Conservation (phyloP, 1,139 yeast genomes). For the Wickerhamomyces sp. region DNA sequence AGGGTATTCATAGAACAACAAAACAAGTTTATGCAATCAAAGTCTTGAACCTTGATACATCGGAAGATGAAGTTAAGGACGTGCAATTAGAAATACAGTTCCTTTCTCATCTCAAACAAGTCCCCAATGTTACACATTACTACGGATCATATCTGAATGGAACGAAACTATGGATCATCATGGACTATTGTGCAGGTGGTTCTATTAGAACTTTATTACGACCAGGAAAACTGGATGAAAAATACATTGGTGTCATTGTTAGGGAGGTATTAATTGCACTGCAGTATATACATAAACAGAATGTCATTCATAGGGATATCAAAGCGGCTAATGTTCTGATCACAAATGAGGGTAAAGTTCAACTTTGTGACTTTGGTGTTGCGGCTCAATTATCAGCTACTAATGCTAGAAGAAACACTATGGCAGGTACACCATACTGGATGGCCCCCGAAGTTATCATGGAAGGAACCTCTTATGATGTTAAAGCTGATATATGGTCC, state of each 20-base stretch:
- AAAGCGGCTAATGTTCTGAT: slow-evolving; percentile 94
- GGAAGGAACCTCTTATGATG: slow-evolving; percentile 84
- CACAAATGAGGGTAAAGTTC: slow-evolving; percentile 84
- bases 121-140: slow-evolving; percentile 90
- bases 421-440: slow-evolving; percentile 99
- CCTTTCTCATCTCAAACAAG: slow-evolving; percentile 72
- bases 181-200: slow-evolving; percentile 98
- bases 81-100: slow-evolving; percentile 93
- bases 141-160: slow-evolving; percentile 85
- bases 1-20: slow-evolving; percentile 49
- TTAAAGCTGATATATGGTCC: slow-evolving; percentile 91
- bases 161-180: slow-evolving; percentile 91
- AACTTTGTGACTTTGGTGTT: slow-evolving; percentile 95
- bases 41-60: slow-evolving; percentile 86
- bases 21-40: slow-evolving; percentile 88
- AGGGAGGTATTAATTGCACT: slow-evolving; percentile 80
- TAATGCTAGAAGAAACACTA: slow-evolving; percentile 78
- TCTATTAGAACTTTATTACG: slow-evolving; percentile 81
- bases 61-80: slow-evolving; percentile 90
- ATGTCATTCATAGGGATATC: slow-evolving; percentile 92
- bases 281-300: slow-evolving; percentile 77
- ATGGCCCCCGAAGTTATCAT: slow-evolving; percentile 99
- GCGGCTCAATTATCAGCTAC: slow-evolving; percentile 89
- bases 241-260: slow-evolving; percentile 72
- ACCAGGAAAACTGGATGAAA: slow-evolving; percentile 87